Evolutionary conservation across 2,329 filamentous ascomycete species (phyloP).

Genomic region (Sporothrix sp.): DNA sequence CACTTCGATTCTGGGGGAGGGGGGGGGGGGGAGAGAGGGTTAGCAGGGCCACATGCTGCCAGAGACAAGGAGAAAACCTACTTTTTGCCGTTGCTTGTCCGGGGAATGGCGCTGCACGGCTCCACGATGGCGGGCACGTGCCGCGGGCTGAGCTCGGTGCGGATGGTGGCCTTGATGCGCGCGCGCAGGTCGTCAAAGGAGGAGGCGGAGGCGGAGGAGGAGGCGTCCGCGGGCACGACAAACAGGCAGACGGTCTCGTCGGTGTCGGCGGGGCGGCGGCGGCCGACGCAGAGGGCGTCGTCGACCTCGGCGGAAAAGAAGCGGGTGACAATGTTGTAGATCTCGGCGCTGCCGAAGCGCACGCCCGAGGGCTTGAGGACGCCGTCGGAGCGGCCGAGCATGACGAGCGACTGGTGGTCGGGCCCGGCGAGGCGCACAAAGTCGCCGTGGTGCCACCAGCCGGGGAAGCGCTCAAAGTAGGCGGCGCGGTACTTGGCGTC

Average conservation of each 20-base stretch:
- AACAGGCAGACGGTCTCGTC: conserved; percentile 89
- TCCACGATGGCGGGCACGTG: conserved; percentile 83
- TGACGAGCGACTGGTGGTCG: conserved; percentile 64
- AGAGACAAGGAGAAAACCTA: conserved; percentile 25
- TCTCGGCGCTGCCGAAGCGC: conserved; percentile 86
- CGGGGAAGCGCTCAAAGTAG: conserved; percentile 78
- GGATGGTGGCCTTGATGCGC: conserved; percentile 58
- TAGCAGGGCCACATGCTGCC: not conserved
- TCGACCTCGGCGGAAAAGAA: conserved; percentile 71
- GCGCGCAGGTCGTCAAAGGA: conserved; percentile 51
- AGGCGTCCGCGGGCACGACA: conserved; percentile 62
- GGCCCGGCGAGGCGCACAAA: conserved; percentile 62
- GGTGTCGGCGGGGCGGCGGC: conserved; percentile 57
- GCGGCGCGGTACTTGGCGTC: conserved; percentile 68
- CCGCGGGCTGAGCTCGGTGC: conserved; percentile 70
- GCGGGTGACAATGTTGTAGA: conserved; percentile 85
- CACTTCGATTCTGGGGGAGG: conserved; percentile 64
- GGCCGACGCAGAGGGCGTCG: conserved; percentile 80
- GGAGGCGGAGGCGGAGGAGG: too few relatives aligned
- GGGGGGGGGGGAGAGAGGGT: not conserved
- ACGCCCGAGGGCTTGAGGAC: conserved; percentile 89
- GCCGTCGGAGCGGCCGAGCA: conserved; percentile 88
- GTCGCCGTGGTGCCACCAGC: conserved; percentile 89
- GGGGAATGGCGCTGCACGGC: conserved; percentile 73
- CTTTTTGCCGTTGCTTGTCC: conserved; percentile 95